phyloP scores from a whole-genome alignment of 352 stramenopile genomes.

The Phytophthora tubulina region DNA sequence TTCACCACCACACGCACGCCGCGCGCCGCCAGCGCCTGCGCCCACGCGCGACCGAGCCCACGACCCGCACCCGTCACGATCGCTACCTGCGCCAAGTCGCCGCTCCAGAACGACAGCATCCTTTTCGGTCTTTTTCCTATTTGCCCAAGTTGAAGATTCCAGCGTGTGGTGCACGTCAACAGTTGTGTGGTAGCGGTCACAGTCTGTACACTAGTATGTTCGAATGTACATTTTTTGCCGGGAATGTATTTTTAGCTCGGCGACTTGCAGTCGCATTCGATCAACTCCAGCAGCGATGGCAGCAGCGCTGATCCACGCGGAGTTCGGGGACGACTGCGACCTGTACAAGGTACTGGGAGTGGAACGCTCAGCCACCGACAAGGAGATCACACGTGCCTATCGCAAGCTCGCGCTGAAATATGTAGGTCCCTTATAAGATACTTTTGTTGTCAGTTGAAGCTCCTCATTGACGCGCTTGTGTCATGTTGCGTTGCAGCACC shows the following conservation, averaged over 20 bases:
- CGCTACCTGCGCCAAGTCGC: slow-evolving; percentile 61
- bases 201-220: slow-evolving; percentile 1
- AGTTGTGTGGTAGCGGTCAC: slow-evolving; percentile 4
- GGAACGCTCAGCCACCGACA: slow-evolving; percentile 56
- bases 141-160: slow-evolving; percentile 43
- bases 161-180: slow-evolving; percentile 29
- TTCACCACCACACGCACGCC: slow-evolving; percentile 73
- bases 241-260: slow-evolving; percentile 24
- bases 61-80: slow-evolving; percentile 69
- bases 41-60: slow-evolving; percentile 64
- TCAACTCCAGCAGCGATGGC: slow-evolving; percentile 33
- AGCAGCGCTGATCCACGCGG: slow-evolving; percentile 57
- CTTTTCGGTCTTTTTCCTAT: slow-evolving; percentile 11
- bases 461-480: slow-evolving; percentile 6
- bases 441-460: slow-evolving; percentile 17
- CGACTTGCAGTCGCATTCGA: background rate
- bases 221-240: slow-evolving; percentile 4
- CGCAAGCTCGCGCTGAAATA: slow-evolving; percentile 78
- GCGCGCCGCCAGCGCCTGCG: slow-evolving; percentile 53
- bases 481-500: slow-evolving; percentile 63
- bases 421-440: slow-evolving; percentile 42
- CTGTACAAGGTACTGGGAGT: slow-evolving; percentile 87
- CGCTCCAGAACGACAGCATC: slow-evolving; percentile 59
- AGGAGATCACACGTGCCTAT: slow-evolving; percentile 81
- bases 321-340: slow-evolving; percentile 72